These are phyloP conservation scores for Furcasterigmium furcatum DNA, from an alignment of 2,329 filamentous ascomycete species.

Conservation along the genomic window DNA sequence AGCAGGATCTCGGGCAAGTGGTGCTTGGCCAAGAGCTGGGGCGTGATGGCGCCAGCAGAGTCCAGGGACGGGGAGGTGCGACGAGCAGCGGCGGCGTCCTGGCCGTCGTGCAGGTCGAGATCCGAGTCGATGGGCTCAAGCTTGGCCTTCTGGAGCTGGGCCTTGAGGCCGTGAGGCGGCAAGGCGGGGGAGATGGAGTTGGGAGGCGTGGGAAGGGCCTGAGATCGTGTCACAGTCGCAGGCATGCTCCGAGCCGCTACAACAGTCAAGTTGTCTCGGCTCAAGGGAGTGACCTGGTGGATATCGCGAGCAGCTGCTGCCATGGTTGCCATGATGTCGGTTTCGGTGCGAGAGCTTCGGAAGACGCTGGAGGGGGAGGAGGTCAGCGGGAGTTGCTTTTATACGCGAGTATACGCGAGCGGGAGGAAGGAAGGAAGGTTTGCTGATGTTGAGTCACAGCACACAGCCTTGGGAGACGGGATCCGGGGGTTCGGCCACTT, in stretches of 20 bases:
- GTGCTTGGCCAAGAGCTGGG: conserved; percentile 79
- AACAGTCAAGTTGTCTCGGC: conserved; percentile 71
- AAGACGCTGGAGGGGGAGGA: conserved; percentile 32
- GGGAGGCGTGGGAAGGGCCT: conserved; percentile 81
- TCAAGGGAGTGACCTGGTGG: conserved; percentile 51
- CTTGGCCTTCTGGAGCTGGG: conserved; percentile 57
- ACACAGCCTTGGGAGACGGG: too few species aligned
- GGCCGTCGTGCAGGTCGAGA: conserved; percentile 74
- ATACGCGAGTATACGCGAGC: conserved; percentile 17
- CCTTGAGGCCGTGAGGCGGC: conserved; percentile 75
- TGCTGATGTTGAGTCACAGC: conserved; percentile 12
- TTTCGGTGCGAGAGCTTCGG: conserved; percentile 35
- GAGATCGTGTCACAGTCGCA: conserved; percentile 56
- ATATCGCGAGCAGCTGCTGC: conserved; percentile 67
- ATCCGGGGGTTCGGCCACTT: neutral
- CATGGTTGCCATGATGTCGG: conserved; percentile 59
- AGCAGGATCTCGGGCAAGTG: conserved; percentile 89
- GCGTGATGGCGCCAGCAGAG: conserved; percentile 78
- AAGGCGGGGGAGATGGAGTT: conserved; percentile 92
- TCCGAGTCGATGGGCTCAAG: conserved; percentile 77
- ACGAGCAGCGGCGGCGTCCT: conserved; percentile 37
- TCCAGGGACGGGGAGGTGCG: conserved; percentile 54
- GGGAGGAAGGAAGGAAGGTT: conserved; percentile 3
- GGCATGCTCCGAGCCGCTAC: conserved; percentile 65
- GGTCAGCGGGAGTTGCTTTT: conserved; percentile 19